Conservation (phyloP, 2,329 filamentous ascomycete species). For the Thielaviopsis musarum region DNA sequence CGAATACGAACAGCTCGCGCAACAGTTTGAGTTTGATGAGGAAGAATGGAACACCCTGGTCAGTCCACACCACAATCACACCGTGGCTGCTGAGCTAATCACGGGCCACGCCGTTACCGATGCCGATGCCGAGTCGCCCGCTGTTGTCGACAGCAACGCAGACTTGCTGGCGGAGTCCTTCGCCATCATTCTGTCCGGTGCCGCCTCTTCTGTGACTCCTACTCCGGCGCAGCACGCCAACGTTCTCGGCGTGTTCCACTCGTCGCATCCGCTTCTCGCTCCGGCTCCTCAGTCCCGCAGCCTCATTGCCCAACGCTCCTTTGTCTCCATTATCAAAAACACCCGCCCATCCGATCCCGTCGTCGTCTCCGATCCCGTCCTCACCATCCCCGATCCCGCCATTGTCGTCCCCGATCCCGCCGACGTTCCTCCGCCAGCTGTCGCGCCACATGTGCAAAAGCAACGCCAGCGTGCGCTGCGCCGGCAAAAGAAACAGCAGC, state of each 20-base stretch:
- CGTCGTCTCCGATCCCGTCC: conserved; percentile 27
- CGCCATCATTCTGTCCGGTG: conserved; percentile 13
- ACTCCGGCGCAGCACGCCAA: neutral
- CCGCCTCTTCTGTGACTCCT: neutral
- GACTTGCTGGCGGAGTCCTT: conserved; percentile 14
- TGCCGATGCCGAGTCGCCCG: conserved; percentile 6
- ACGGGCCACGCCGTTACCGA: neutral
- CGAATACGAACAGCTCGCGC: conserved; percentile 8
- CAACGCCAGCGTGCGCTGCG: conserved; percentile 26
- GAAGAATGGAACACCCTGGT: neutral
- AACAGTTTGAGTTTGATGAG: neutral
- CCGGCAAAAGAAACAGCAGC: conserved; percentile 28
- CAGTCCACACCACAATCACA: neutral
- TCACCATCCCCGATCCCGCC: conserved; percentile 12
- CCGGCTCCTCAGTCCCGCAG: neutral
- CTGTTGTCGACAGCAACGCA: neutral
- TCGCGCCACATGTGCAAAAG: conserved; percentile 21
- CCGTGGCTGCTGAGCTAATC: neutral
- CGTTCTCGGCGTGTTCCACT: conserved; percentile 8
- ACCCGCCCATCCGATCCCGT: conserved; percentile 13
- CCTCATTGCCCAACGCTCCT: conserved; percentile 6
- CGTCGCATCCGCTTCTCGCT: neutral
- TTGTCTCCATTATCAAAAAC: conserved; percentile 1
- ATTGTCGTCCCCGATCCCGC: conserved; percentile 31
- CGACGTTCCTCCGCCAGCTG: conserved; percentile 24